Conservation (phyloP, 192 early-diverging fungal species). For the Rhizophagus prolifer region DNA sequence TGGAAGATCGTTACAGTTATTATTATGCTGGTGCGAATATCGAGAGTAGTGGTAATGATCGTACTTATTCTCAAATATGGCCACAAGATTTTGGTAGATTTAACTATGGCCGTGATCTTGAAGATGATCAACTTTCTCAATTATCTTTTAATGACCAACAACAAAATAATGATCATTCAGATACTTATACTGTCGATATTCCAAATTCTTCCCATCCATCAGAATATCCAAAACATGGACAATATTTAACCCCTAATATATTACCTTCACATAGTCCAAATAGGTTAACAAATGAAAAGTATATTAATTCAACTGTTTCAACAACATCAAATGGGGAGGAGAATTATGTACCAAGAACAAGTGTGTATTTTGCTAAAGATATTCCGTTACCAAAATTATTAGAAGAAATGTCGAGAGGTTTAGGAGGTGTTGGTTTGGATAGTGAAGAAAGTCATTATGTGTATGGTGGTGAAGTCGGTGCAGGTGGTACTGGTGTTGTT, state of each 20-base stretch:
- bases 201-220: conserved; percentile 9
- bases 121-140: not conserved
- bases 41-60: not conserved
- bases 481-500: conserved; percentile 7
- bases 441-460: not conserved
- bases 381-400: conserved; percentile 17
- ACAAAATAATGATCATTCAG: not conserved
- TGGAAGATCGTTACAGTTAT: conserved; percentile 18
- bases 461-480: conserved; percentile 8
- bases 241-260: not conserved
- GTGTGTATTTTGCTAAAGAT: conserved; percentile 29
- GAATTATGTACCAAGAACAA: conserved; percentile 22
- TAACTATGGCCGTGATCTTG: not conserved
- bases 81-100: conserved; percentile 2
- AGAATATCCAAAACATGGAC: not conserved
- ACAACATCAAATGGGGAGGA: conserved; percentile 1
- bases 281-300: not conserved
- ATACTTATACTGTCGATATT: conserved; percentile 1
- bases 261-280: not conserved
- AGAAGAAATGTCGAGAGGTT: conserved; percentile 26
- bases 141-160: not conserved
- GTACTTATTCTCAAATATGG: not conserved
- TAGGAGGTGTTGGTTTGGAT: conserved; percentile 3
- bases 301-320: not conserved
- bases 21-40: conserved; percentile 2